Conservation (phyloP, 2,329 filamentous ascomycete genomes). For the Leptographium wingfieldii region DNA sequence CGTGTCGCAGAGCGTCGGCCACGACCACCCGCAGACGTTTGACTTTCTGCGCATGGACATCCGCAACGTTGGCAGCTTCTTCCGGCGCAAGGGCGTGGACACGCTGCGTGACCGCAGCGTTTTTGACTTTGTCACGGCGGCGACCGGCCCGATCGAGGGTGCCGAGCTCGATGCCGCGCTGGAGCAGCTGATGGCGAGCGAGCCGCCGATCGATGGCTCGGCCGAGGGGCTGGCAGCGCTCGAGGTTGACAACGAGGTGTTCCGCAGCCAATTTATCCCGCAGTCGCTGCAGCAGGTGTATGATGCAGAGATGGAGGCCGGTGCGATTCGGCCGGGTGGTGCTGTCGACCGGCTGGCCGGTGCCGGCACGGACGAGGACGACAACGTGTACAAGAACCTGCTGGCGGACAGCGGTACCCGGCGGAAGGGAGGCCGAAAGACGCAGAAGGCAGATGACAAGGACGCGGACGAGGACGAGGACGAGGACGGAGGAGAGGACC, state of each 20-base stretch:
- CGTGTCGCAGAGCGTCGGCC: constrained; percentile 93
- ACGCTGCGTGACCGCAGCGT: constrained; percentile 65
- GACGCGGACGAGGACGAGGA: constrained; percentile 18
- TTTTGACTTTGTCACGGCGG: constrained; percentile 66
- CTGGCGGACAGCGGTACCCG: constrained; percentile 39
- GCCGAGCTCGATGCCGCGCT: constrained; percentile 43
- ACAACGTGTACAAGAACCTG: constrained; percentile 60
- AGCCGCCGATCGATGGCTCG: constrained; percentile 18
- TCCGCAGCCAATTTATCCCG: constrained; percentile 91
- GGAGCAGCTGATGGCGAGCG: constrained; percentile 51
- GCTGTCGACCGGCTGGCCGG: constrained; percentile 31
- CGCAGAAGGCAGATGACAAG: constrained; percentile 17
- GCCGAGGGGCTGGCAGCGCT: constrained; percentile 35
- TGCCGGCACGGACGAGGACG: constrained; percentile 42
- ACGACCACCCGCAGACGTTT: constrained; percentile 81
- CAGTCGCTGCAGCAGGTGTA: constrained; percentile 94
- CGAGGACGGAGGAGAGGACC: background rate
- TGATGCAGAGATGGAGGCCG: constrained; percentile 72
- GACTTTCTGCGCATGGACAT: constrained; percentile 98
- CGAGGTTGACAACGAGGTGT: constrained; percentile 81
- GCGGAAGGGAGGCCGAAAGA: constrained; percentile 12
- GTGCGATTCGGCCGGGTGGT: constrained; percentile 26
- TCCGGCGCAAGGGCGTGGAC: constrained; percentile 73
- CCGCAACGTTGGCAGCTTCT: constrained; percentile 93
- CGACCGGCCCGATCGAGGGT: constrained; percentile 35